Base-by-base conservation (phyloP, 2,329 filamentous ascomycete genomes). In the Xylaria sp. region DNA sequence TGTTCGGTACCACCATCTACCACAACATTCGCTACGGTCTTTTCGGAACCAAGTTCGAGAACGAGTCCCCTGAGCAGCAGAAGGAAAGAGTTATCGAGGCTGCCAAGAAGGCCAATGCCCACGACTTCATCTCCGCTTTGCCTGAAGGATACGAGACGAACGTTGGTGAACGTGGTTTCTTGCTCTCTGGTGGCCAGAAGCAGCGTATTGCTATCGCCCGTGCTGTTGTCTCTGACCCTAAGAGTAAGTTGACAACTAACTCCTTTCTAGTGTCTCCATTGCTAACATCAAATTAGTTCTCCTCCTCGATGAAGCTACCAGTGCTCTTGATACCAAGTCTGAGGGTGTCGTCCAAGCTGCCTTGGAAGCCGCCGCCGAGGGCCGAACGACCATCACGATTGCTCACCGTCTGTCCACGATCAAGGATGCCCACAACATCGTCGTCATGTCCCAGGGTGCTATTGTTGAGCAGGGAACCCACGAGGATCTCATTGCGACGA, bases 401-500 rank as follows among this genome's bases (percentile, higher is more conserved):
- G 94, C 94, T 49, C 94, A 99, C 76, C 88, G 93, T 66, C 80
- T 99, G 7, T 96, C 92, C 0, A 99, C 94, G 4, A 96, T 99
- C 77, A 92, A 87, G 74, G 87, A 92, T 64, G 93, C 93, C 0
- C 89, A 97, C 74, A 97, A 96, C 69, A 99, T 99, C 66, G 90
- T 97, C 10, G 93, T 97, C 64, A 93, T 99, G 87, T 83, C 86
- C 3, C 76, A 86, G 62, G 94, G 94, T 10, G 78, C 81, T n/a
- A 95, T 99, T 61, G 81, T 96, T 10, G 94, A 99, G 74, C 92
- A 97, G 74, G 94, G 94, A 55, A 92, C 85, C 0, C 94, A 97
- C 72, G 84, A 93, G 60, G 81, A 89, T 11, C 81, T 99, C 9
- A 78, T 97, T 2, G 23, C 84, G 86, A 66, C 80, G 75, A 61